These are phyloP conservation scores for Dovyalis caffra DNA, from an alignment of 345 rosid species.

Conservation along the genomic window DNA sequence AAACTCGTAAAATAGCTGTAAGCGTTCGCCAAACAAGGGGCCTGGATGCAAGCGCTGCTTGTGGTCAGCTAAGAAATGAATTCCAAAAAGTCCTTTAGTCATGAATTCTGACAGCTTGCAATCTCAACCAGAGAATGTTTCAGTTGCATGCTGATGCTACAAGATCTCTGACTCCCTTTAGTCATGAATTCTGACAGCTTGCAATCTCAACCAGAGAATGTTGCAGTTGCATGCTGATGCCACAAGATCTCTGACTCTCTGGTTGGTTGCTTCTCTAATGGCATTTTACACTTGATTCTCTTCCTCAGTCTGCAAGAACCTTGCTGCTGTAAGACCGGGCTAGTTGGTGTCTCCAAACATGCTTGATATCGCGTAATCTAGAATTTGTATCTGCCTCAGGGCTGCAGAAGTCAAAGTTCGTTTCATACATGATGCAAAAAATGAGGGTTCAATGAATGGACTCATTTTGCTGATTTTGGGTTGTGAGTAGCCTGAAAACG, in stretches of 20 bases:
- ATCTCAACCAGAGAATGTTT: conserved; percentile 41
- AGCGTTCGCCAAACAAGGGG: conserved; percentile 87
- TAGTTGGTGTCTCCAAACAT: neutral
- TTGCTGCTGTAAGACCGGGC: neutral
- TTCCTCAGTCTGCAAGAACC: neutral
- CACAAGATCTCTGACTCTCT: no score
- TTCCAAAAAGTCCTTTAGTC: conserved; percentile 79
- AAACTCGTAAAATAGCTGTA: conserved; percentile 70
- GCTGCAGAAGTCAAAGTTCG: neutral
- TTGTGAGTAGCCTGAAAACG: neutral
- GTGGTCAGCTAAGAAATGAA: conserved; percentile 94
- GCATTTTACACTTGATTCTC: neutral
- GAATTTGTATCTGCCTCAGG: neutral
- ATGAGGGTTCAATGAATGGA: neutral
- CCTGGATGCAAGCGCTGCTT: conserved; percentile 93
- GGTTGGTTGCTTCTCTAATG: neutral
- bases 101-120: conserved; percentile 29
- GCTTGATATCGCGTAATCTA: neutral
- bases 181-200: conserved; percentile 29
- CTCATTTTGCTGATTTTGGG: neutral
- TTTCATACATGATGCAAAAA: neutral
- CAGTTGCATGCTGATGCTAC: conserved; percentile 36
- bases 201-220: conserved; percentile 37
- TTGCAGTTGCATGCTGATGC: conserved; percentile 42
- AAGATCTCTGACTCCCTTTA: conserved; percentile 46